Percentiles rank a stretch among this genome's conserved stretches.
These are phyloP conservation scores for Sphagnum tenellum DNA, from an alignment of 225 moss, liverwort and hornwort species.

Conservation along the genomic window DNA sequence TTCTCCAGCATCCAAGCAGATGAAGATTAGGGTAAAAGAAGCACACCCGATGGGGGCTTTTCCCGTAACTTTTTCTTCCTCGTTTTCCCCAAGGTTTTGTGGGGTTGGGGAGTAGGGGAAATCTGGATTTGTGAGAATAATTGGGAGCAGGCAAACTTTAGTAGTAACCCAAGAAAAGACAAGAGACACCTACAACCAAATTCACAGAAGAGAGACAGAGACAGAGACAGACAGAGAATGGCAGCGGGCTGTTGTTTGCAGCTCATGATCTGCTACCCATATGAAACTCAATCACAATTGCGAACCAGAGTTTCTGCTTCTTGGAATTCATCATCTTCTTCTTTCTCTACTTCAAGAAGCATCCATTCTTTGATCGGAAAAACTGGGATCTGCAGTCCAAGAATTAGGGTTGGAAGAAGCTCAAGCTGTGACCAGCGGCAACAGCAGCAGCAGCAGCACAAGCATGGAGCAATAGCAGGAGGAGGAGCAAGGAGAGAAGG, in stretches of 20 bases:
- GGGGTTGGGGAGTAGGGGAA: too few relatives aligned
- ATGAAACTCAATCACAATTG: conserved; percentile 4
- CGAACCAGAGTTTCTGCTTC: background rate
- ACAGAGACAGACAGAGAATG: conserved; percentile 10
- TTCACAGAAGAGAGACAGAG: too few relatives aligned
- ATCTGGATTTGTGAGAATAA: too few relatives aligned
- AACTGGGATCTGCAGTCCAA: conserved; percentile 3
- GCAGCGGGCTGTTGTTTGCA: conserved; percentile 30
- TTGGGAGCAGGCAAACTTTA: too few relatives aligned
- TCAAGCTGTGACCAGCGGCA: background rate
- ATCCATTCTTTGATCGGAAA: background rate
- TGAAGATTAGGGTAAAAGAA: too few relatives aligned
- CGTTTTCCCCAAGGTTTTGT: too few relatives aligned
- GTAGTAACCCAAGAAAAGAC: too few relatives aligned
- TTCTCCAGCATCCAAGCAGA: too few relatives aligned
- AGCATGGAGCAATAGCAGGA: background rate
- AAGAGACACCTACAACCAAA: too few relatives aligned
- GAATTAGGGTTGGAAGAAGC: background rate
- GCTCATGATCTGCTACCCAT: conserved; percentile 17
- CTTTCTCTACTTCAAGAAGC: background rate
- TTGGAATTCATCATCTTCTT: background rate
- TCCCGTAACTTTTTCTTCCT: too few relatives aligned
- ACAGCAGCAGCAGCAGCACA: too few relatives aligned
- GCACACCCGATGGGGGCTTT: too few relatives aligned
- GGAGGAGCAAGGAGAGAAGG: conserved; percentile 4